Evolutionary conservation across 208 protist species (phyloP).

Genomic region (Kentomonas sorsogonicus): DNA sequence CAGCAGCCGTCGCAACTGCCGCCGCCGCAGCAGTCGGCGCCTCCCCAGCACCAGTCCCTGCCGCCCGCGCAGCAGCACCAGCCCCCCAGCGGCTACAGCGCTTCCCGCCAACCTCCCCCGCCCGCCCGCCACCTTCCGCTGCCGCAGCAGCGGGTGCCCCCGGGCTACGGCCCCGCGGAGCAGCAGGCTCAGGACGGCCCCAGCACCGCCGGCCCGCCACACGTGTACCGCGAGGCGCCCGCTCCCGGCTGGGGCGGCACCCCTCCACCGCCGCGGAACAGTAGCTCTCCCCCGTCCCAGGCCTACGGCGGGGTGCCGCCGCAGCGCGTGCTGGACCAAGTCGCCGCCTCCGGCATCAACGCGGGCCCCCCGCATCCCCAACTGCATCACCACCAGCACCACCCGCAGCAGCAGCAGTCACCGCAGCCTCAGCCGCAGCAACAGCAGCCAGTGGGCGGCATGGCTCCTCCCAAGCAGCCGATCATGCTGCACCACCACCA

Average conservation of each 20-base stretch:
- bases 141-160: too few relatives aligned
- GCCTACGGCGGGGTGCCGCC: neutral
- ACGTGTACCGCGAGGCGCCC: neutral
- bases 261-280: neutral
- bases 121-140: too few relatives aligned
- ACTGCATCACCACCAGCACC: slow-evolving; percentile 1
- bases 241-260: too few relatives aligned
- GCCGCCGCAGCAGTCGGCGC: too few relatives aligned
- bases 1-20: too few relatives aligned
- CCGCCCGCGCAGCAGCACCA: too few relatives aligned
- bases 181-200: neutral
- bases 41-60: too few relatives aligned
- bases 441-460: neutral
- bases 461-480: neutral
- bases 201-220: neutral
- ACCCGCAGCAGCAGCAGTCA: neutral
- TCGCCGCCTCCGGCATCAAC: neutral
- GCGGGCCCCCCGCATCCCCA: too few relatives aligned
- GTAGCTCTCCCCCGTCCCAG: neutral
- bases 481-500: neutral
- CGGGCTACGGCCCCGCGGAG: neutral
- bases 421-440: neutral
- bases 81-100: too few relatives aligned
- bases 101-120: too few relatives aligned
- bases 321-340: neutral